A percentile compares a stretch with the other conserved stretches of the same genome.
Conservation (phyloP, 2,329 filamentous ascomycete species). For the Trichoderma harzianum region DNA sequence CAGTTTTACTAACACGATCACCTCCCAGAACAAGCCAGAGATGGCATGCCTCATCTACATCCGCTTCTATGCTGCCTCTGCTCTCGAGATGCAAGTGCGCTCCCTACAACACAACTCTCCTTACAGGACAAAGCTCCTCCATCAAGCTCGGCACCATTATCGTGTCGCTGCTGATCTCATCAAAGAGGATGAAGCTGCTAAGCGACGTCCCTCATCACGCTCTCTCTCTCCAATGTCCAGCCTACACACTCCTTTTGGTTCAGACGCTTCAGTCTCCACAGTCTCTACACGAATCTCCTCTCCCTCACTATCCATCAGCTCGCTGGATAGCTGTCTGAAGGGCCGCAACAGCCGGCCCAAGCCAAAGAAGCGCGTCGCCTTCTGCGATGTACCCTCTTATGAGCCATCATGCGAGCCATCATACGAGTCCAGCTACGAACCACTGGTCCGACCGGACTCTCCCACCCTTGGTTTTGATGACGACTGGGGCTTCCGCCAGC, state of each 20-base stretch:
- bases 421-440: slow-evolving; percentile 36
- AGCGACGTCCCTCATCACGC: slow-evolving; percentile 39
- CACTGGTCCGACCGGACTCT: slow-evolving; percentile 55
- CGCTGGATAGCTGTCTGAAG: slow-evolving; percentile 18
- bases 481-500: slow-evolving; percentile 34
- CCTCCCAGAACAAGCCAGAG: slow-evolving; percentile 34
- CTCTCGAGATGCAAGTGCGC: slow-evolving; percentile 54
- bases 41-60: slow-evolving; percentile 56
- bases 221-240: slow-evolving; percentile 39
- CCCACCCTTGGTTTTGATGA: slow-evolving; percentile 57
- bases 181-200: slow-evolving; percentile 42
- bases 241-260: slow-evolving; percentile 46
- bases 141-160: slow-evolving; percentile 53
- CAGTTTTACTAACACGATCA: neutral
- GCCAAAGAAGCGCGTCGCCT: slow-evolving; percentile 40
- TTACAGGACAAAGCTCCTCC: slow-evolving; percentile 46
- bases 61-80: slow-evolving; percentile 60
- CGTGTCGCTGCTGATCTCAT: slow-evolving; percentile 47
- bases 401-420: slow-evolving; percentile 33
- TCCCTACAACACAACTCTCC: slow-evolving; percentile 44
- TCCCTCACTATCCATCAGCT: slow-evolving; percentile 40
- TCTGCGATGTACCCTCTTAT: slow-evolving; percentile 33
- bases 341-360: slow-evolving; percentile 23
- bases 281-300: slow-evolving; percentile 46
- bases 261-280: slow-evolving; percentile 44